Evolutionary conservation across 768 basidiomycete genomes (phyloP), one percentile per base, ranked within the genome.

Genomic region (Hygrophorus pudorinus): DNA sequence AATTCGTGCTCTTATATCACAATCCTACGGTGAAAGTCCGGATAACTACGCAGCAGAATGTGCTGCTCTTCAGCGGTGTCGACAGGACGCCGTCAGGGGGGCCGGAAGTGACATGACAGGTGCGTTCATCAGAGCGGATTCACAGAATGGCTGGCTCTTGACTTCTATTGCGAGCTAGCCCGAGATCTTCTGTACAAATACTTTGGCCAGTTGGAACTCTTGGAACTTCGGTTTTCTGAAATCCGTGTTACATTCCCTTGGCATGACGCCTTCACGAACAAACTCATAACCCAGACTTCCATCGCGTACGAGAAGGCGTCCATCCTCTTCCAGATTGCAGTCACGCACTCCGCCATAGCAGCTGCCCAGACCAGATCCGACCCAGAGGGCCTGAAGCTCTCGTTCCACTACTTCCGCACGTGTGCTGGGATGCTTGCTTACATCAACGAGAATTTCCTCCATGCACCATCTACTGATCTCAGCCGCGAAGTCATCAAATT

Each of bases 401-500:
- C 94, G 0, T 99, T 96, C 67, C 78, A 89, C 64, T 93, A 90
- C 64, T 87, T 90, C 55, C 72, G 85, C 13, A 79, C 85, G 9
- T 81, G 86, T 33, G 89, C 93, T 2, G 96, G 96, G 14, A 96
- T 99, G 90, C 78, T 97, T 57, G 90, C 82, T 5, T 99, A 98
- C 61, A 92, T 99, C 70, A 97, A 98, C 66, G 96, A 99, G 63
- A 97, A 99, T 74, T 99, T 99, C 62, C 69, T 99, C 0, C 96
- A 99, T 55, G 96, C 94, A 0, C 96, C 96, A 0, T 91, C 87
- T 16, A 96, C 89, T 1, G 96, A 98, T 65, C 76, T 98, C 36
- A 85, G 83, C 55, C 75, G 90, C 14, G 94, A 98, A 48, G 89
- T 98, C 44, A 75, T 99, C 71, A 93, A 94, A 62, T 88, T 94